Conservation (phyloP, 139 green algal species). For the Volvox africanus region DNA sequence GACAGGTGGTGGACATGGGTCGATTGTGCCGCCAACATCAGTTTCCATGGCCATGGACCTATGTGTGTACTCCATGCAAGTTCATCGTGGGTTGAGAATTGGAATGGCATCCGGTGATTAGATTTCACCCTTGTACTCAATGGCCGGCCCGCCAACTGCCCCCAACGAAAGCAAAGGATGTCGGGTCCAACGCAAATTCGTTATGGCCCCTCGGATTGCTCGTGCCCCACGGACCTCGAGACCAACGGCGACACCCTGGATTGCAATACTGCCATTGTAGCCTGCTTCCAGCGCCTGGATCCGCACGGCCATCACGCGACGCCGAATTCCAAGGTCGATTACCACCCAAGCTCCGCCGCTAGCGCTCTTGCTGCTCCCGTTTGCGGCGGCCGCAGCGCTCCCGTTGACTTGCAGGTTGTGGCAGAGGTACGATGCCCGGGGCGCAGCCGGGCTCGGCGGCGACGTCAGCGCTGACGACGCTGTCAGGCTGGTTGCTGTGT, state of each 20-base stretch:
- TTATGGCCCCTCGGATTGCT: no score
- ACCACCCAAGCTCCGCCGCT: slow-evolving; percentile 6
- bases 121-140: no score
- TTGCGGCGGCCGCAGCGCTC: neutral
- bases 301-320: neutral
- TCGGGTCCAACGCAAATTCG: no score
- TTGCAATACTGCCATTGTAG: neutral
- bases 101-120: no score
- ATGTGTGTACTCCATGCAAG: no score
- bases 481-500: slow-evolving; percentile 16
- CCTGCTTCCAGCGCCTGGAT: slow-evolving; percentile 26
- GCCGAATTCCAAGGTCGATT: slow-evolving; percentile 11
- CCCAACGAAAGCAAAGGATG: no score
- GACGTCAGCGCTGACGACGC: neutral
- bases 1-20: no score
- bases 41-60: no score
- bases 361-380: neutral
- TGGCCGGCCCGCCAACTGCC: no score
- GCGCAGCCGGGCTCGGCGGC: neutral
- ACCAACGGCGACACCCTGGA: neutral
- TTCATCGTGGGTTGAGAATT: no score
- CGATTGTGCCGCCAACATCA: no score
- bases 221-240: neutral
- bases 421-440: neutral
- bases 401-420: neutral